These are phyloP conservation scores for Lentinula novae-zelandiae DNA, from an alignment of 1,284 basidiomycete species.

Conservation along the genomic window DNA sequence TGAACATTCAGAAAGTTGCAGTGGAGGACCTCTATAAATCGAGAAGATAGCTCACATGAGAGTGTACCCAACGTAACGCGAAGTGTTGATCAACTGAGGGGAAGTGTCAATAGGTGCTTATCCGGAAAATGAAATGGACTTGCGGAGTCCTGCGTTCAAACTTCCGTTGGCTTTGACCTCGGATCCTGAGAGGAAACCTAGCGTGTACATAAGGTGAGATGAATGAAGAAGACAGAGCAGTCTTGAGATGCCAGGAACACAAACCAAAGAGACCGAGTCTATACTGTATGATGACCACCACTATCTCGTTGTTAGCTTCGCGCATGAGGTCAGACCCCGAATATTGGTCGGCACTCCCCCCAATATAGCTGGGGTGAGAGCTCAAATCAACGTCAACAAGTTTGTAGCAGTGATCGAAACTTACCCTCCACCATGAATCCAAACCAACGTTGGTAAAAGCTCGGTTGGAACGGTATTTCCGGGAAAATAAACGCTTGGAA, in stretches of 20 bases:
- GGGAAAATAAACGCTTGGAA: conserved; percentile 25
- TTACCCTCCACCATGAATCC: conserved; percentile 26
- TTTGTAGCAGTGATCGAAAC: neutral
- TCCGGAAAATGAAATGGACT: neutral
- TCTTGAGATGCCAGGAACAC: neutral
- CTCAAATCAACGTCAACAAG: neutral
- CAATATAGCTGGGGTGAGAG: conserved; percentile 14
- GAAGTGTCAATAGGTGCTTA: neutral
- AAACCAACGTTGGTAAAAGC: conserved; percentile 25
- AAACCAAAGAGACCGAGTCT: conserved; percentile 20
- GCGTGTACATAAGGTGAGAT: neutral
- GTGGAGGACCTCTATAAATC: neutral
- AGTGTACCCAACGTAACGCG: conserved; percentile 29
- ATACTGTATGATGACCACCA: conserved; percentile 23
- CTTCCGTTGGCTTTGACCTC: conserved; percentile 23
- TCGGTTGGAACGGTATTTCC: conserved; percentile 15
- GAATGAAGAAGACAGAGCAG: neutral
- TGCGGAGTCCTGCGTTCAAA: conserved; percentile 26
- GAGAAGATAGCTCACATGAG: conserved; percentile 18
- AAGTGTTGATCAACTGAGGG: conserved; percentile 27
- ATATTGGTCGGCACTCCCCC: conserved; percentile 13
- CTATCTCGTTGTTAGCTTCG: conserved; percentile 17
- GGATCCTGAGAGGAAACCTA: conserved; percentile 25
- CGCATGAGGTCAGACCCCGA: conserved; percentile 18
- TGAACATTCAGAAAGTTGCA: neutral